phyloP scores from a whole-genome alignment of 23 red algal species.

The Gracilariopsis chorda region DNA sequence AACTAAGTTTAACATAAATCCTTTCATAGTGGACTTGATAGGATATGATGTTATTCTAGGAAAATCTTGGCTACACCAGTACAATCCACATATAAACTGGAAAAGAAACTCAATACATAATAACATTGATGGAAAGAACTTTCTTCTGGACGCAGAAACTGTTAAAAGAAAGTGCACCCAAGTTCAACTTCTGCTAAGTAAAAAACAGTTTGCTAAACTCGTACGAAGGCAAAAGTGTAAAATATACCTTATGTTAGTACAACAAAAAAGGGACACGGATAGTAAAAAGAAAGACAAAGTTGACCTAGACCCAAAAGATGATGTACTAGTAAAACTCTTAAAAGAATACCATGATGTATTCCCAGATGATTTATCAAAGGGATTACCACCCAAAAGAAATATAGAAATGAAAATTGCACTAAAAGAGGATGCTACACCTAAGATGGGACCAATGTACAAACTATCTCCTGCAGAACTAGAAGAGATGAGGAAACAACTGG shows the following conservation, averaged over 20 bases:
- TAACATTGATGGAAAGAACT: not conserved
- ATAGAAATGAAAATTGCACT: not conserved
- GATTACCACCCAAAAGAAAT: not conserved
- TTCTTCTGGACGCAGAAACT: constrained; percentile 35
- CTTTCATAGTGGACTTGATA: constrained; percentile 20
- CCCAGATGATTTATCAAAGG: not conserved
- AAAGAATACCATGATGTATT: constrained; percentile 22
- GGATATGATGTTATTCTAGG: constrained; percentile 9
- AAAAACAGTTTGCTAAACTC: not conserved
- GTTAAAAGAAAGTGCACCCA: not conserved
- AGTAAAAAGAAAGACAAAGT: too few relatives aligned
- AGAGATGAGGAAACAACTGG: constrained; percentile 11
- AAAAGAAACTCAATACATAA: not conserved
- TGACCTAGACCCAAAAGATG: too few relatives aligned
- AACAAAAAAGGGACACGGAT: too few relatives aligned
- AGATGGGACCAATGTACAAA: not conserved
- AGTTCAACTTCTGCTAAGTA: not conserved
- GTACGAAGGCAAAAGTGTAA: not conserved
- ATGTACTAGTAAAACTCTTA: not conserved
- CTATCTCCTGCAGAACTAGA: not conserved
- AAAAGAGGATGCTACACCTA: not conserved
- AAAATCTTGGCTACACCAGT: not conserved
- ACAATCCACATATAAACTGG: constrained; percentile 17
- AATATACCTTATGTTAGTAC: too few relatives aligned
- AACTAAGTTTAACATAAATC: not conserved